Conservation (phyloP, 352 stramenopile species). For the Globisporangium abappressorium region DNA sequence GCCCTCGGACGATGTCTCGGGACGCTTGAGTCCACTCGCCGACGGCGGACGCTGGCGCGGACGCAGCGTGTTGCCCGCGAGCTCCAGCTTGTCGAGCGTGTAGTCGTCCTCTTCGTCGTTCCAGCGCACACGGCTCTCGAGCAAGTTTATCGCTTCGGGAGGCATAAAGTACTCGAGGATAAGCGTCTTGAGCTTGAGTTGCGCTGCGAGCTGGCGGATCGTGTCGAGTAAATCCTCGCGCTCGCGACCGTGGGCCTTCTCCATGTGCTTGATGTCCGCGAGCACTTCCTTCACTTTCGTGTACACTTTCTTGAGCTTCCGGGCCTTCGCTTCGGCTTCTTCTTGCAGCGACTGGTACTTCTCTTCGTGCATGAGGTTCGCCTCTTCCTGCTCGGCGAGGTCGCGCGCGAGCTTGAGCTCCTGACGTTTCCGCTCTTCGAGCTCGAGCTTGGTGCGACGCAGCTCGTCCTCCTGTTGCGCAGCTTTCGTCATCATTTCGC, state of each 20-base stretch:
- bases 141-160: slow-evolving; percentile 40
- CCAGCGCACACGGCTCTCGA: slow-evolving; percentile 65
- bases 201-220: slow-evolving; percentile 93
- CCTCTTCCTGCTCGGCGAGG: slow-evolving; percentile 92
- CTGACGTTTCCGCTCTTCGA: slow-evolving; percentile 89
- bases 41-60: slow-evolving; percentile 65
- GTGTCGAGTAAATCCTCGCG: slow-evolving; percentile 94
- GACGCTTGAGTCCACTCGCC: slow-evolving; percentile 59
- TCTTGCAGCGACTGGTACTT: slow-evolving; percentile 89
- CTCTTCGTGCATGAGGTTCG: slow-evolving; percentile 92
- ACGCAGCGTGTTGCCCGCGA: slow-evolving; percentile 67
- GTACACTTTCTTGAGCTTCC: slow-evolving; percentile 96
- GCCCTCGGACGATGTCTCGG: slow-evolving; percentile 61
- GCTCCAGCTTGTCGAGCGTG: slow-evolving; percentile 65
- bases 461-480: slow-evolving; percentile 94
- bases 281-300: slow-evolving; percentile 88
- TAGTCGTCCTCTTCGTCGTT: slow-evolving; percentile 79
- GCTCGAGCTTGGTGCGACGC: slow-evolving; percentile 89
- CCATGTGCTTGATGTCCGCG: slow-evolving; percentile 92
- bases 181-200: slow-evolving; percentile 96
- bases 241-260: slow-evolving; percentile 91
- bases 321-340: slow-evolving; percentile 94
- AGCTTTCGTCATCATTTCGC: slow-evolving; percentile 93
- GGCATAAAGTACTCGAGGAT: slow-evolving; percentile 92
- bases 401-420: slow-evolving; percentile 87